Evolutionary conservation across 2,329 filamentous ascomycete genomes (phyloP).

Genomic region (Sclerotiophoma versabilis): DNA sequence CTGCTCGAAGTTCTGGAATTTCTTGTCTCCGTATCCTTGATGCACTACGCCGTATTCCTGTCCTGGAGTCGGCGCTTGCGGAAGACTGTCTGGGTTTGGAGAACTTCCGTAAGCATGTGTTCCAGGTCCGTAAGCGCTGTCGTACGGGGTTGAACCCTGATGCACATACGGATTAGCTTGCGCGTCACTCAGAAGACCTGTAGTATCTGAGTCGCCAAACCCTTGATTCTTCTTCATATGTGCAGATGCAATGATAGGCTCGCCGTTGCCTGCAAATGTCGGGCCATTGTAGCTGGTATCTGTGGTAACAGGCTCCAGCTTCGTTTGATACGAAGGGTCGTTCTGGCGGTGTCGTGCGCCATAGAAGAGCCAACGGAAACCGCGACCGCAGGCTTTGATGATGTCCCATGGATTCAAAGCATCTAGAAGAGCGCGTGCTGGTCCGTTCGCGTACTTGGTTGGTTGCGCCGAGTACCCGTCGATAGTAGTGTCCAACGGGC

Average conservation of each 20-base stretch:
- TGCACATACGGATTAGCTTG: slow-evolving; percentile 35
- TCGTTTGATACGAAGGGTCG: slow-evolving; percentile 50
- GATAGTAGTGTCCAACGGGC: slow-evolving; percentile 29
- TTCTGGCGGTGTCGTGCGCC: slow-evolving; percentile 67
- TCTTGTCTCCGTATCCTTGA: not conserved
- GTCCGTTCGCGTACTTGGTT: slow-evolving; percentile 66
- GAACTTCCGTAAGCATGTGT: slow-evolving; percentile 2
- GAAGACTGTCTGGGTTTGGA: slow-evolving; percentile 30
- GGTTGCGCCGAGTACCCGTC: slow-evolving; percentile 18
- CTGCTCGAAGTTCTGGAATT: slow-evolving; percentile 27
- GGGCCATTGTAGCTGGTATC: slow-evolving; percentile 30
- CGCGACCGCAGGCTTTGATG: slow-evolving; percentile 78
- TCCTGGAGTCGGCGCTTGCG: slow-evolving; percentile 30
- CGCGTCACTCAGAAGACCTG: slow-evolving; percentile 30
- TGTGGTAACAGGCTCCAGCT: slow-evolving; percentile 28
- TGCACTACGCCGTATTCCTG: slow-evolving; percentile 35
- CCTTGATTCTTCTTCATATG: slow-evolving; percentile 23
- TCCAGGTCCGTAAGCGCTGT: slow-evolving; percentile 17
- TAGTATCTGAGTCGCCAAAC: slow-evolving; percentile 37
- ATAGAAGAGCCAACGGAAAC: slow-evolving; percentile 81
- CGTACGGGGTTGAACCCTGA: slow-evolving; percentile 12
- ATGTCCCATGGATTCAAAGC: slow-evolving; percentile 85
- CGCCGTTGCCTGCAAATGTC: slow-evolving; percentile 35
- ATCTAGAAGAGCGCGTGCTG: slow-evolving; percentile 69
- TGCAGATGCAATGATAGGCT: slow-evolving; percentile 12